These are phyloP conservation scores for Inga oerstediana DNA, from an alignment of 306 rosid genomes.

Conservation along the genomic window DNA sequence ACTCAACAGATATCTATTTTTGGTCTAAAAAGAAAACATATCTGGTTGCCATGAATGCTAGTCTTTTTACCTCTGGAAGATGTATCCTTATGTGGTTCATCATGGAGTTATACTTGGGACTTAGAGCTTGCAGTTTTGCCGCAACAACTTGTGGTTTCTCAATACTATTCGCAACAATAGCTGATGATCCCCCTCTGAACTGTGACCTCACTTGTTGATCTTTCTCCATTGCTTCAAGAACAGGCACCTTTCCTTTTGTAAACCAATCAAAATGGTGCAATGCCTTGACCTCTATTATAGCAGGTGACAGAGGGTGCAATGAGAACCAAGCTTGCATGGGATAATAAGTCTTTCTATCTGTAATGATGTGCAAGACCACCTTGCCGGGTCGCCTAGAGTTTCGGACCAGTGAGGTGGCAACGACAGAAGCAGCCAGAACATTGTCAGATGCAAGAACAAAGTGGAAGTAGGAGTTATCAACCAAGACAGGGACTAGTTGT, in stretches of 20 bases:
- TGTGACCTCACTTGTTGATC: conserved; percentile 87
- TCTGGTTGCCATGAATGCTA: conserved; percentile 1
- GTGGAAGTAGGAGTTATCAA: conserved; percentile 84
- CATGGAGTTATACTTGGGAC: conserved; percentile 96
- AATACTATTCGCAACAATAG: conserved; percentile 74
- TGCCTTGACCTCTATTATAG: conserved; percentile 94
- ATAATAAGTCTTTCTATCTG: conserved; percentile 87
- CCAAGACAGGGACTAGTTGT: conserved; percentile 91
- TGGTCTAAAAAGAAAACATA: not conserved
- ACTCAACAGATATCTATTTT: not conserved
- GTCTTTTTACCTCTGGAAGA: conserved; percentile 85
- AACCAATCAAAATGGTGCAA: conserved; percentile 99
- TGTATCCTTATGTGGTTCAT: conserved; percentile 97
- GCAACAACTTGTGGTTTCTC: conserved; percentile 88
- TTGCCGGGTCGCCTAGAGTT: conserved; percentile 66
- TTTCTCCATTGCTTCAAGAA: conserved; percentile 98
- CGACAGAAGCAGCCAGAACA: conserved; percentile 88
- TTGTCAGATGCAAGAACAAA: conserved; percentile 96
- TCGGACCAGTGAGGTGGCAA: conserved; percentile 80
- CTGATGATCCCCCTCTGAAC: conserved; percentile 92
- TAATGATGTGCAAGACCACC: conserved; percentile 85
- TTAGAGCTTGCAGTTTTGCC: conserved; percentile 93
- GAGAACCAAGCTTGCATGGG: conserved; percentile 99
- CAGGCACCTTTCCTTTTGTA: conserved; percentile 93
- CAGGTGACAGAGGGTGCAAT: conserved; percentile 78